Evolutionary conservation across 108 stramenopile species (phyloP).

Genomic region (Nitzschia sp.): DNA sequence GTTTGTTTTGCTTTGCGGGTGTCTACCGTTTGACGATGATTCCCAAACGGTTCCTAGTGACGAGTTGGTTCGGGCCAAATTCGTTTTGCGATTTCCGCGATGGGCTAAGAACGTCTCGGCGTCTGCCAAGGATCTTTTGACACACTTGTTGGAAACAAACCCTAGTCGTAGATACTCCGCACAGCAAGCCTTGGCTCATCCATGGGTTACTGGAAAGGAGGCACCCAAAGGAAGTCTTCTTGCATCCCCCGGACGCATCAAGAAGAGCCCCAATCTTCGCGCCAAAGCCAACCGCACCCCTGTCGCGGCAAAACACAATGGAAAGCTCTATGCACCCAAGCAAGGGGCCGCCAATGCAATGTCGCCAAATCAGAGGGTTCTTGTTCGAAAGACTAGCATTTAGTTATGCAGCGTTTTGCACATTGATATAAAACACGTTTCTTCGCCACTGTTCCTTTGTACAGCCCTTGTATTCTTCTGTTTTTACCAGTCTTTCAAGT

Average conservation of each 20-base stretch:
- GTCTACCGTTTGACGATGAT: slow-evolving; percentile 98
- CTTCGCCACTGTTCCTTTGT: too few relatives aligned
- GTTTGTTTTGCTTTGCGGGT: slow-evolving; percentile 92
- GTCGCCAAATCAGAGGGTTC: slow-evolving; percentile 23
- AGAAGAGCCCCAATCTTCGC: slow-evolving; percentile 51
- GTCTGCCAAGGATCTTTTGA: slow-evolving; percentile 91
- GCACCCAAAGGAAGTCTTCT: slow-evolving; percentile 69
- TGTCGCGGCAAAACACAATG: slow-evolving; percentile 9
- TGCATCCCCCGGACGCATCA: slow-evolving; percentile 80
- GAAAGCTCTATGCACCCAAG: slow-evolving; percentile 30
- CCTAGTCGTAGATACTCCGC: slow-evolving; percentile 86
- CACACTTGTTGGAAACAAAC: slow-evolving; percentile 86
- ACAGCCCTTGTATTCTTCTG: too few relatives aligned
- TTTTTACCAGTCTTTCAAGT: too few relatives aligned
- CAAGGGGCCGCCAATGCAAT: slow-evolving; percentile 16
- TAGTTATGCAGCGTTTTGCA: neutral
- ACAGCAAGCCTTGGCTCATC: slow-evolving; percentile 91
- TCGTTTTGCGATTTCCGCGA: slow-evolving; percentile 88
- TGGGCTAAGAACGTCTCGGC: slow-evolving; percentile 91
- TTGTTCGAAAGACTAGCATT: slow-evolving; percentile 41
- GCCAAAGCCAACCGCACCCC: slow-evolving; percentile 29
- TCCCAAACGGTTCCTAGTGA: slow-evolving; percentile 72
- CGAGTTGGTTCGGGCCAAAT: slow-evolving; percentile 73
- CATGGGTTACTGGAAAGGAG: slow-evolving; percentile 89
- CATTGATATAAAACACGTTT: too few relatives aligned